These are phyloP conservation scores for Penicillium cinerascens DNA, from an alignment of 495 filamentous ascomycete genomes.

Conservation along the genomic window DNA sequence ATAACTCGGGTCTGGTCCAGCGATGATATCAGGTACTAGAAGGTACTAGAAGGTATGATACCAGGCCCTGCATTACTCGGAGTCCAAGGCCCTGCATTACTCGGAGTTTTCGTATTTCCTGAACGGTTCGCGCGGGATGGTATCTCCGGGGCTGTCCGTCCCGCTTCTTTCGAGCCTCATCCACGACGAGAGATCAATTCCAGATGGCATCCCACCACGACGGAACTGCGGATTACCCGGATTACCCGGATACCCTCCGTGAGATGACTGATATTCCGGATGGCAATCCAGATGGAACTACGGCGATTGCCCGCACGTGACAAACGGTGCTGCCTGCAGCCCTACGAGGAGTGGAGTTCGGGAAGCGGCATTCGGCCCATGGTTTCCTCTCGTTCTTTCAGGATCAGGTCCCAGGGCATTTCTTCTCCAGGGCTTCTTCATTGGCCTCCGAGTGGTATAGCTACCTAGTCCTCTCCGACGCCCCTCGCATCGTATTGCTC, in stretches of 20 bases:
- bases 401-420: neutral
- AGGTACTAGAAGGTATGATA: too few species aligned
- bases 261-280: too few species aligned
- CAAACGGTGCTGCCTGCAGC: constrained; percentile 15
- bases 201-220: too few species aligned
- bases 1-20: neutral
- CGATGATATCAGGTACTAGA: too few species aligned
- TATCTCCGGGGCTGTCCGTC: too few species aligned
- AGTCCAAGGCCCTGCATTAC: too few species aligned
- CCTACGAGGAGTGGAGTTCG: constrained; percentile 10
- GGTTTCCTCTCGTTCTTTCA: neutral
- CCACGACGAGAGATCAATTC: too few species aligned
- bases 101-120: too few species aligned
- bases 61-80: too few species aligned
- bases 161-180: too few species aligned
- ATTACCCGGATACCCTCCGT: neutral
- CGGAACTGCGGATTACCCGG: too few species aligned
- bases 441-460: neutral
- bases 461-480: neutral
- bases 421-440: neutral
- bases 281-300: too few species aligned
- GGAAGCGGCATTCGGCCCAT: neutral
- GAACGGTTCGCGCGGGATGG: neutral
- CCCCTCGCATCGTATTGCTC: neutral
- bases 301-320: neutral